These are phyloP conservation scores for Didymella pinodella DNA, from an alignment of 2,329 filamentous ascomycete species.

Conservation along the genomic window DNA sequence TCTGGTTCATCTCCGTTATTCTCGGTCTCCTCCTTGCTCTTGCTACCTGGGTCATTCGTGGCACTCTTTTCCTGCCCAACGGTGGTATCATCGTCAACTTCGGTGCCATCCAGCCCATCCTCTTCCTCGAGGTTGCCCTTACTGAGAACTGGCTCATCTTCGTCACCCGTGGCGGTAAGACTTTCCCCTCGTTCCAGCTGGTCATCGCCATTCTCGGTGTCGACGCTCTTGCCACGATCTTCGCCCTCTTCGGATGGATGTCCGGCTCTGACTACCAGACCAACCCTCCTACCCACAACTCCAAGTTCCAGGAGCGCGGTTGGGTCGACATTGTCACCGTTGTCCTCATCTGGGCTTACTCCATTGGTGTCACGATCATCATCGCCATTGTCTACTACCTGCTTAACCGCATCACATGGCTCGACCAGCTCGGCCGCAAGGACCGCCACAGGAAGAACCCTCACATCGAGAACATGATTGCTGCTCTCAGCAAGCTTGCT, in stretches of 20 bases:
- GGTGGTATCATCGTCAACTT: conserved; percentile 79
- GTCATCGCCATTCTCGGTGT: conserved; percentile 75
- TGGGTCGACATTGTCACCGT: conserved; percentile 70
- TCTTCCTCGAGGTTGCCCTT: conserved; percentile 62
- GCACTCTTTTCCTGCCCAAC: conserved; percentile 71
- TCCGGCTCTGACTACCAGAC: conserved; percentile 59
- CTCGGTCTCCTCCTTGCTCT: conserved; percentile 73
- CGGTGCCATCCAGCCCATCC: conserved; percentile 75
- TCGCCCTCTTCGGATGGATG: conserved; percentile 79
- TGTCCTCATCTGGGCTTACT: conserved; percentile 71
- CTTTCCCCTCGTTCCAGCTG: conserved; percentile 78
- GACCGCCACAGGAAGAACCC: conserved; percentile 68
- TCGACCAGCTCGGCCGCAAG: conserved; percentile 70
- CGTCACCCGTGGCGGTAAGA: conserved; percentile 68
- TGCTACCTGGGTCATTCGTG: conserved; percentile 77
- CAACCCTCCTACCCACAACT: conserved; percentile 52
- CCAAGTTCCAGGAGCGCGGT: conserved; percentile 56
- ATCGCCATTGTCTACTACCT: conserved; percentile 71
- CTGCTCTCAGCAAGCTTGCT: conserved; percentile 69
- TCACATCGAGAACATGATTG: conserved; percentile 71
- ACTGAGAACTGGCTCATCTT: conserved; percentile 65
- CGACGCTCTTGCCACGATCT: conserved; percentile 75
- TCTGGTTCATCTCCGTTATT: conserved; percentile 77
- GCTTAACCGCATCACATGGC: conserved; percentile 65
- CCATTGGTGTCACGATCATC: conserved; percentile 71